Evolutionary conservation across 2,329 filamentous ascomycete genomes (phyloP).

Genomic region (Aspergillus clavatus): DNA sequence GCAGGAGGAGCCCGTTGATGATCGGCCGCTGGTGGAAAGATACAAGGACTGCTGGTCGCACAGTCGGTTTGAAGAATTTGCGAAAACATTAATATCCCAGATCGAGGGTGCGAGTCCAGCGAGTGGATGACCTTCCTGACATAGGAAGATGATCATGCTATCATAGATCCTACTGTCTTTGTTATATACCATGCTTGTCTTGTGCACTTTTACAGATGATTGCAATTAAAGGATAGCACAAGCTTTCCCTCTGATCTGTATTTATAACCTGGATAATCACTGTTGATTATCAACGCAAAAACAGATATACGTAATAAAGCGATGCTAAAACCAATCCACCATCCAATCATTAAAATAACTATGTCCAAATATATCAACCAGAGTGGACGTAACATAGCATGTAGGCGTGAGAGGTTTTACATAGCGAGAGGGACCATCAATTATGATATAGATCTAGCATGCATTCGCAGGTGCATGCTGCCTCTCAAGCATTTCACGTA

Average conservation of each 20-base stretch:
- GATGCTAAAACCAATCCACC: too few relatives aligned
- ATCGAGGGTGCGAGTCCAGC: slow-evolving; percentile 17
- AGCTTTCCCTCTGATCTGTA: too few relatives aligned
- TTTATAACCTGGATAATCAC: too few relatives aligned
- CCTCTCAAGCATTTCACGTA: slow-evolving; percentile 35
- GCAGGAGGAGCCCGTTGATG: slow-evolving; percentile 17
- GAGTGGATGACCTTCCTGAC: neutral
- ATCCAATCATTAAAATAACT: too few relatives aligned
- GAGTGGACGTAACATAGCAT: too few relatives aligned
- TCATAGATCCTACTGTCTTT: neutral
- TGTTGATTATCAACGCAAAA: too few relatives aligned
- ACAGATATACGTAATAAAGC: too few relatives aligned
- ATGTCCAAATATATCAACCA: too few relatives aligned
- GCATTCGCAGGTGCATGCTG: slow-evolving; percentile 9
- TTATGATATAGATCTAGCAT: neutral
- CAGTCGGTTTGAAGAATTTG: slow-evolving; percentile 40
- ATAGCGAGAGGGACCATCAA: neutral
- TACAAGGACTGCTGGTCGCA: slow-evolving; percentile 44
- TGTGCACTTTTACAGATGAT: too few relatives aligned
- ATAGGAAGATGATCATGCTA: neutral
- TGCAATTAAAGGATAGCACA: too few relatives aligned
- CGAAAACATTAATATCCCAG: slow-evolving; percentile 28
- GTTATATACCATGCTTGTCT: neutral
- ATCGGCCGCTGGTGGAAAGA: slow-evolving; percentile 38
- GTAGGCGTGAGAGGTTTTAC: too few relatives aligned